phyloP scores from a whole-genome alignment of 1,284 basidiomycete genomes.

The Trichosporon sp. region DNA sequence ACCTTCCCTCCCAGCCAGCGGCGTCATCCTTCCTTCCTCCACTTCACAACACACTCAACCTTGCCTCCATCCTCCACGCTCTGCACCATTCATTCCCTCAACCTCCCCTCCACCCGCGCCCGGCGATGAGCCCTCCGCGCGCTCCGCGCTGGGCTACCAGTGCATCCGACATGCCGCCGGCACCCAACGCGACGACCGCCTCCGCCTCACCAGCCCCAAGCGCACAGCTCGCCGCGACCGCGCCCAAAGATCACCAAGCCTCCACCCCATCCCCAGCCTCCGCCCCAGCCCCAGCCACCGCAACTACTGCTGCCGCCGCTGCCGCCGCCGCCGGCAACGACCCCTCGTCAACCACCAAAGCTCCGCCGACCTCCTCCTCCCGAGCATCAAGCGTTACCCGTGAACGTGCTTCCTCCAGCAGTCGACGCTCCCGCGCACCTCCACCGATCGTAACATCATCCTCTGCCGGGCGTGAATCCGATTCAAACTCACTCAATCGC shows the following conservation, averaged over 20 bases:
- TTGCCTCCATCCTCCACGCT: background rate
- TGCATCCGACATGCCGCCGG: background rate
- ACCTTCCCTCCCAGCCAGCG: background rate
- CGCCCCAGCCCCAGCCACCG: too few relatives aligned
- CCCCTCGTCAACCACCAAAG: background rate
- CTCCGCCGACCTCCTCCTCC: background rate
- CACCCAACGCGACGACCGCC: background rate
- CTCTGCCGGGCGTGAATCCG: background rate
- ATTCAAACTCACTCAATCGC: background rate
- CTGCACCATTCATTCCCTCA: background rate
- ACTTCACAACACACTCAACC: background rate
- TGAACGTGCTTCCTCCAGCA: background rate
- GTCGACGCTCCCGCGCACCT: background rate
- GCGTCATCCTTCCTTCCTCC: background rate
- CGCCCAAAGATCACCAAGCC: background rate
- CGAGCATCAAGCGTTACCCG: background rate
- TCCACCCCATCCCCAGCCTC: background rate
- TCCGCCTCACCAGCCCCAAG: background rate
- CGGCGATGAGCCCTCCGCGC: slow-evolving; percentile 2
- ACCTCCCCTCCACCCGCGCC: background rate
- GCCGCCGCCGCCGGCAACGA: background rate
- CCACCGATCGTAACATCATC: background rate
- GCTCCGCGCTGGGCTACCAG: slow-evolving; percentile 3
- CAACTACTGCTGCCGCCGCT: too few relatives aligned
- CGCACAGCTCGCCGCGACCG: background rate